Percentiles rank a stretch among this genome's conserved stretches.
Conservation (phyloP, 768 basidiomycete genomes). For the Phanerochaete carnosa region DNA sequence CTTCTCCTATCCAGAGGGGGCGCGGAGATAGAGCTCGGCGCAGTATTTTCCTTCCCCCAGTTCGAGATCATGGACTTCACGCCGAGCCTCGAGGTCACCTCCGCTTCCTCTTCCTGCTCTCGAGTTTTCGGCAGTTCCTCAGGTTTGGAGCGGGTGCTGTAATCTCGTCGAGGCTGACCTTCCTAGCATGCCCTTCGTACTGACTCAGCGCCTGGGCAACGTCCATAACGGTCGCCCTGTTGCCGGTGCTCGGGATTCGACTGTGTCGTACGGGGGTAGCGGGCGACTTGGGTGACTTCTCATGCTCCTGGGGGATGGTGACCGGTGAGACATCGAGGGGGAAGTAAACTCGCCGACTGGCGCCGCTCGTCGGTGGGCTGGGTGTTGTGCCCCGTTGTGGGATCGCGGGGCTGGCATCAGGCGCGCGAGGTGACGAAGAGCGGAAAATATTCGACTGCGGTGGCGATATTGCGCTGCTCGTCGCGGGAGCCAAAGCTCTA, state of each 20-base stretch:
- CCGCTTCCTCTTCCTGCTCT: background rate
- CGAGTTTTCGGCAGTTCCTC: background rate
- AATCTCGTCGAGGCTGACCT: background rate
- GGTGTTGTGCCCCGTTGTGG: background rate
- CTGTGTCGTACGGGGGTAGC: conserved; percentile 36
- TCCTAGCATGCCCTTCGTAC: conserved; percentile 1
- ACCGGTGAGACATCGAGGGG: conserved; percentile 4
- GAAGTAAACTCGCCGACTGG: conserved; percentile 13
- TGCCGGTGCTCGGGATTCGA: conserved; percentile 67
- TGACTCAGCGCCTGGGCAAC: conserved; percentile 56
- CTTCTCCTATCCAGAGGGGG: conserved; percentile 52
- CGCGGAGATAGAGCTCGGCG: background rate
- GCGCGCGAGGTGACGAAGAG: background rate
- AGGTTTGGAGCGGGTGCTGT: background rate
- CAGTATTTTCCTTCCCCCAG: conserved; percentile 10
- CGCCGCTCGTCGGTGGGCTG: conserved; percentile 4
- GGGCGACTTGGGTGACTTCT: conserved; percentile 20
- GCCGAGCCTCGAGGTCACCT: conserved; percentile 10
- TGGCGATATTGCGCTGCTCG: background rate
- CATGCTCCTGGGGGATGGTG: conserved; percentile 8
- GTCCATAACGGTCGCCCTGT: conserved; percentile 74
- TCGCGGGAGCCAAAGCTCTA: background rate
- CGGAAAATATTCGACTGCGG: background rate
- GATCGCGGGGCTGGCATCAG: background rate
- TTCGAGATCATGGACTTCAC: conserved; percentile 19